Conservation (phyloP, 2,329 filamentous ascomycete species). For the Xylariaceae sp. region DNA sequence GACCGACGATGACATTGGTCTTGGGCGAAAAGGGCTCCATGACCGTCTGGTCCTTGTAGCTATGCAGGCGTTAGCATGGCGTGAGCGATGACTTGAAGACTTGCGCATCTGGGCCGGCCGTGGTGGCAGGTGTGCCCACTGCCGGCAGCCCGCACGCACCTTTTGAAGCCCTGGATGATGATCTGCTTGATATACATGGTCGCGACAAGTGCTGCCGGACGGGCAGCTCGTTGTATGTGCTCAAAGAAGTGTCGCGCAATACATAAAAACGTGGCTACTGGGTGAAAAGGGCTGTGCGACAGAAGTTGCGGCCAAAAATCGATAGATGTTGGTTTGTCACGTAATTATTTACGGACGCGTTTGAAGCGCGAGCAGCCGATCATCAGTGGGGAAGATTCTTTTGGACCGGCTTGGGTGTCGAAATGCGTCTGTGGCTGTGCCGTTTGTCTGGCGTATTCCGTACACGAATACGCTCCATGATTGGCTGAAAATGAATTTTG, state of each 20-base stretch:
- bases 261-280: conserved; percentile 2
- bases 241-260: conserved; percentile 25
- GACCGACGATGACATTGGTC: conserved; percentile 96
- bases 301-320: conserved; percentile 5
- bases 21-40: conserved; percentile 97
- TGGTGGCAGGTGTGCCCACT: conserved; percentile 10
- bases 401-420: neutral
- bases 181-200: conserved; percentile 99
- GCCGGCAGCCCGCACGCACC: conserved; percentile 46
- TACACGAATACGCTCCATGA: neutral
- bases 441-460: neutral
- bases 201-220: conserved; percentile 33
- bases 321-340: conserved; percentile 23
- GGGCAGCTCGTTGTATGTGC: conserved; percentile 31
- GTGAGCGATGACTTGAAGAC: neutral
- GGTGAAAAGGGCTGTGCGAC: conserved; percentile 20
- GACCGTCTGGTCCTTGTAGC: conserved; percentile 99
- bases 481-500: neutral
- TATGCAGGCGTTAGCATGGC: conserved; percentile 37
- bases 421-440: conserved; percentile 1
- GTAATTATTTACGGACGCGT: conserved; percentile 28
- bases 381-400: conserved; percentile 15
- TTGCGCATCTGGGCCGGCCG: conserved; percentile 13
- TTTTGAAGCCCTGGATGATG: conserved; percentile 99
- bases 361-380: conserved; percentile 21